Base-by-base conservation (phyloP, 257 asterid genomes). In the Leptodermis oblonga region DNA sequence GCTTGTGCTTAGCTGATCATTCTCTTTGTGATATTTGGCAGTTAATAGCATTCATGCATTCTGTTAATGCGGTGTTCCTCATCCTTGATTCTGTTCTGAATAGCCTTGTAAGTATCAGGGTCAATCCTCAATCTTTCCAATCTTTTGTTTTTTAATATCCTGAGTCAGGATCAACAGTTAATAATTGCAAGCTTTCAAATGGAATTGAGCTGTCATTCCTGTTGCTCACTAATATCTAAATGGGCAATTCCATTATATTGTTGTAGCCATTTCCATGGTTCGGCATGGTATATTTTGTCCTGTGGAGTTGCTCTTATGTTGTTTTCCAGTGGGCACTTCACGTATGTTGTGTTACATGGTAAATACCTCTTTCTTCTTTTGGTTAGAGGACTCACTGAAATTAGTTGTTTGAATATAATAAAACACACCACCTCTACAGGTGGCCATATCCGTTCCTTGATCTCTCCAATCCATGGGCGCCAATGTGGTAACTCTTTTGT, bases 381-480 rank as follows among this genome's bases (percentile, higher is more conserved):
- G n/a, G 10, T 12, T 7, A 11, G 7, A 18, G 41, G 17, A 46
- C 28, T 13, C 28, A 13, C 12, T 63, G 31, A 25, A 62, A 30
- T 11, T 26, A 48, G 15, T 62, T 12, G 59, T 62, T 8, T 69
- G 61, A 45, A 18, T 17, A 8, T 28, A 58, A 58, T 34, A 33
- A 28, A 59, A 59, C 15, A 1, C 37, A 37, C 2, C 7, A 14
- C 5, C 69, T 3, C 58, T 74, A 2, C 87, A 92, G 97, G 98
- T 92, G 98, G 98, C 97, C 98, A 22, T 90, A 92, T 77, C 98
- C 98, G 65, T 92, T 92, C 84, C 89, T 92, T 55, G 95, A 90
- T 43, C 98, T 90, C 65, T 74, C 85, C 45, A 83, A 92, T 72
- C 84, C 92, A 65, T 82, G 76, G 83, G 97, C 98, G 13, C 98